Evolutionary conservation across 768 basidiomycete species (phyloP), one percentile per base, ranked within the genome.

Genomic region (Pleurotus pulmonarius): DNA sequence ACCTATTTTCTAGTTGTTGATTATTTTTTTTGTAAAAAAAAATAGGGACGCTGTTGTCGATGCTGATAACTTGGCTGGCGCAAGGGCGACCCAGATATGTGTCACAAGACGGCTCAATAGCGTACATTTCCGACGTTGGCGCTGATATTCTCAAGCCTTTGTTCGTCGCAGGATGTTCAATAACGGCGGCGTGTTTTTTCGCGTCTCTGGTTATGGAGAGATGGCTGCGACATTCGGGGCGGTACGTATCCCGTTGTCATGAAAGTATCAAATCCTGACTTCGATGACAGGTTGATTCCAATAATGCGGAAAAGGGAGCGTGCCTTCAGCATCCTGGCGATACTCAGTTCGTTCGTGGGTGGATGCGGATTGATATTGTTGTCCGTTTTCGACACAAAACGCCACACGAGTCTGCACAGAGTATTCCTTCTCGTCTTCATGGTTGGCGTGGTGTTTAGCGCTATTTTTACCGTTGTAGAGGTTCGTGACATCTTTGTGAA

Each of bases 71-170:
- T 25, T 92, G 88, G 87, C 75, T 85, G 20, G 82, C 82, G 7
- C 73, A 76, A n/a, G 87, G 87, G 16, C 73, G 79, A 26, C 86
- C 83, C 7, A 75, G 74, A 63, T 85, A 86, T 61, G 74, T 75
- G 13, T 78, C 85, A 12, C 75, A 79, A 66, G 76, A 83, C 38
- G 78, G 79, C 18, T 67, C 68, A 1, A 81, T 90, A 51, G 82
- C 83, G n/a, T 90, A 87, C 68, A 90, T 92, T 47, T 89, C 87
- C 41, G 88, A 92, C 63, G 70, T 91, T 37, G 89, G 86, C n/a
- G 89, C 90, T 16, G 79, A 78, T 60, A 74, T 78, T 51, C 72
- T 92, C 44, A 91, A 92, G 65, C 90, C 90, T 3, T 76, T 92
- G 38, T 92, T 92, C 63, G 73, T 92, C 49, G 73, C 77, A 13